Evolutionary conservation across 148 eudicot genomes (phyloP).

Genomic region (Silene uniflora): DNA sequence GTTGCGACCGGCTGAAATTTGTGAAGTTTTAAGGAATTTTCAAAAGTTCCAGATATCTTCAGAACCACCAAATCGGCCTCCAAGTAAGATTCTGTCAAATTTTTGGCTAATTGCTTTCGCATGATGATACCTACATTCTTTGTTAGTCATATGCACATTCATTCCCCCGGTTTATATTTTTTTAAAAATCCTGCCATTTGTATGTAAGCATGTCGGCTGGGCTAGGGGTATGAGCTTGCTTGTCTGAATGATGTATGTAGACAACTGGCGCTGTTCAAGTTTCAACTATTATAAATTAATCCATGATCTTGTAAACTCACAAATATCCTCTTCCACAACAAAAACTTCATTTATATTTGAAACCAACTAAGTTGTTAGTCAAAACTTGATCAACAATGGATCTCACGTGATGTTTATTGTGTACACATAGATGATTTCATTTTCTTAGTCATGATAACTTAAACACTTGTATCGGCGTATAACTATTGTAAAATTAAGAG

Average conservation of each 20-base stretch:
- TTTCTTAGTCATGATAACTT: neutral
- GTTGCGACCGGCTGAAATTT: slow-evolving; percentile 75
- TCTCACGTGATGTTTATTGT: neutral
- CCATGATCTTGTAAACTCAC: neutral
- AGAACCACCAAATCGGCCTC: slow-evolving; percentile 59
- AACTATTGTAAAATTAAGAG: neutral
- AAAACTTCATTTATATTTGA: neutral
- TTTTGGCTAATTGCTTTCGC: slow-evolving; percentile 12
- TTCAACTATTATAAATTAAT: neutral
- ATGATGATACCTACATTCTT: neutral
- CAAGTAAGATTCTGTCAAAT: slow-evolving; percentile 30
- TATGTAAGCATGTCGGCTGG: neutral
- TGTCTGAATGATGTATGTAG: neutral
- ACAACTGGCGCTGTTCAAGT: neutral
- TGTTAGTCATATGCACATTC: neutral
- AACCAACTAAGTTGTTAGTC: neutral
- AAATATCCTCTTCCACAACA: neutral
- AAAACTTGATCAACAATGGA: neutral
- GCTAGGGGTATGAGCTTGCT: neutral
- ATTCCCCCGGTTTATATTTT: neutral
- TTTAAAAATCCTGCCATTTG: neutral
- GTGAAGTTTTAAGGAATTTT: slow-evolving; percentile 57
- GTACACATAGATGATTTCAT: neutral
- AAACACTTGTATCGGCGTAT: no score
- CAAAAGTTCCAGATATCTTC: slow-evolving; percentile 48